phyloP scores from a whole-genome alignment of 345 rosid species.

The Salix suchowensis region DNA sequence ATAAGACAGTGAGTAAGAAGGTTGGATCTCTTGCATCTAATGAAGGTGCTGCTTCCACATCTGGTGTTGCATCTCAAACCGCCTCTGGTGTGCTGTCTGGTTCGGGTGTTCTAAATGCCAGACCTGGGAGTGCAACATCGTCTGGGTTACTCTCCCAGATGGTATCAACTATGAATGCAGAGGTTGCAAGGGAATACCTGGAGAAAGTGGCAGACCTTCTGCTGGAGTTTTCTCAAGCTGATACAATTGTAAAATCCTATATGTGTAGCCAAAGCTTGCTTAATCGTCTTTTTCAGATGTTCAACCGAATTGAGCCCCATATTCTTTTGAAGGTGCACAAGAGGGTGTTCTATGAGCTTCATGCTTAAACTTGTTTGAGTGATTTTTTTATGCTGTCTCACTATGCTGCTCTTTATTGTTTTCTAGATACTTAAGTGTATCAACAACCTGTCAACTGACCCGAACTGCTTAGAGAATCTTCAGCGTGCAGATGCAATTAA shows the following conservation, averaged over 20 bases:
- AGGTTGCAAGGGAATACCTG: conserved; percentile 88
- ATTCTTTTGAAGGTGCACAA: conserved; percentile 76
- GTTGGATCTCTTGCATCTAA: conserved; percentile 40
- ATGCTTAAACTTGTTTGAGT: not conserved
- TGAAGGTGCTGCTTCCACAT: conserved; percentile 69
- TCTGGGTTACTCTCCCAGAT: conserved; percentile 86
- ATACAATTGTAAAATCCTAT: conserved; percentile 78
- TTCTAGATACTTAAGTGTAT: conserved; percentile 76
- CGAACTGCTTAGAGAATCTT: conserved; percentile 93
- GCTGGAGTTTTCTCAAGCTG: conserved; percentile 96
- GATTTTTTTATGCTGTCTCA: not conserved
- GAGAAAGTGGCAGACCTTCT: conserved; percentile 97
- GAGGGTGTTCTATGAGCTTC: conserved; percentile 2
- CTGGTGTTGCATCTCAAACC: conserved; percentile 85
- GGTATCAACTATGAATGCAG: conserved; percentile 86
- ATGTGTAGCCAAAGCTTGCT: conserved; percentile 96
- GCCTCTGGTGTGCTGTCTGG: conserved; percentile 96
- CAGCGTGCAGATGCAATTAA: conserved; percentile 96
- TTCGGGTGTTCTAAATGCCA: conserved; percentile 94
- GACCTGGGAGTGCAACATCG: conserved; percentile 94
- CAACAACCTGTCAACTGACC: conserved; percentile 85
- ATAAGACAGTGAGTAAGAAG: conserved; percentile 59
- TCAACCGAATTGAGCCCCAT: conserved; percentile 77
- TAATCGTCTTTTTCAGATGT: conserved; percentile 88
- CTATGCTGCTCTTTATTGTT: conserved; percentile 14